Conservation (phyloP, 345 rosid genomes). For the Dimocarpus longan region DNA sequence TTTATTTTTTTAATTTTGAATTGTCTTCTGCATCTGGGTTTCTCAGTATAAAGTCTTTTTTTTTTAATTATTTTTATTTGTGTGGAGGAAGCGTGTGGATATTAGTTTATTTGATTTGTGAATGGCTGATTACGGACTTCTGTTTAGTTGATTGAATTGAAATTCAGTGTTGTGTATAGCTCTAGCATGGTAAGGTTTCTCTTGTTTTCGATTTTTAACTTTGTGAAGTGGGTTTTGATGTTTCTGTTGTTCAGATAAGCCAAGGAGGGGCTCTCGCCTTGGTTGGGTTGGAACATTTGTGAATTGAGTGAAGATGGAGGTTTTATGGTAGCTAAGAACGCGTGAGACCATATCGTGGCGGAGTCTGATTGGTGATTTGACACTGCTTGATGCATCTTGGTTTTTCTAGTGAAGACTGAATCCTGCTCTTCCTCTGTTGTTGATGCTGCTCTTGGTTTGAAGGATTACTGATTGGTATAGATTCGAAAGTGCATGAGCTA, state of each 20-base stretch:
- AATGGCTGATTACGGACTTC: background rate
- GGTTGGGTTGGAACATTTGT: slow-evolving; percentile 14
- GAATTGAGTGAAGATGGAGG: slow-evolving; percentile 9
- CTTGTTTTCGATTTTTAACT: background rate
- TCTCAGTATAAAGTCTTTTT: slow-evolving; percentile 10
- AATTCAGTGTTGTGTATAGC: background rate
- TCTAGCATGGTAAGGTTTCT: slow-evolving; percentile 4
- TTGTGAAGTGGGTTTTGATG: slow-evolving; percentile 23
- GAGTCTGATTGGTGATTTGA: slow-evolving; percentile 10
- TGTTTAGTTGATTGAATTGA: slow-evolving; percentile 7
- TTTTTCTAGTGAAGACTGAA: background rate
- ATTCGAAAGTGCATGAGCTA: slow-evolving; percentile 20
- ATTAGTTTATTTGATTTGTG: background rate
- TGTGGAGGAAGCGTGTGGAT: background rate
- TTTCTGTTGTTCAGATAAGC: slow-evolving; percentile 26
- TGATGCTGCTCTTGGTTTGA: slow-evolving; percentile 22
- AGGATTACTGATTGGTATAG: slow-evolving; percentile 13
- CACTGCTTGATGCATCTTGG: slow-evolving; percentile 8
- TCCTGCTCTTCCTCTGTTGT: background rate
- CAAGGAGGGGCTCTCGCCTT: slow-evolving; percentile 12
- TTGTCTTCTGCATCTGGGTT: slow-evolving; percentile 24
- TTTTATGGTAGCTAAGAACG: background rate
- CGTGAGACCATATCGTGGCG: background rate
- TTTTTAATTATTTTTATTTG: background rate
- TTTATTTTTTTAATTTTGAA: slow-evolving; percentile 17